These are phyloP conservation scores for Hawksworthiomyces lignivorus DNA, from an alignment of 2,329 filamentous ascomycete genomes.

Conservation along the genomic window DNA sequence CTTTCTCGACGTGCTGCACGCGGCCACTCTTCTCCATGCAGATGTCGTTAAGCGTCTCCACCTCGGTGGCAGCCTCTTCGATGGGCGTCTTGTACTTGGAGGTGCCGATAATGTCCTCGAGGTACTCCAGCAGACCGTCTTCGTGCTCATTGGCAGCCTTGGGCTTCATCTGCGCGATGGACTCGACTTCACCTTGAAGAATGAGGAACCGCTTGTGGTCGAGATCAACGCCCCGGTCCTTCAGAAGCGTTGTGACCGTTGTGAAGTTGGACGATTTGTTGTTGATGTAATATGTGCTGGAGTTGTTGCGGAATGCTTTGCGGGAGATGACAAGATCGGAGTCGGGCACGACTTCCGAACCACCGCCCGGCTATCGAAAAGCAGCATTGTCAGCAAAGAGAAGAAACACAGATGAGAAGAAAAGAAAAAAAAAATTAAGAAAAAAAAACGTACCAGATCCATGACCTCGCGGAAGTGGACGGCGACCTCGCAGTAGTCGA, in stretches of 20 bases:
- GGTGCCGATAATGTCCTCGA: constrained; percentile 97
- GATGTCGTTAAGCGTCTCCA: constrained; percentile 87
- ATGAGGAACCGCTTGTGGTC: constrained; percentile 98
- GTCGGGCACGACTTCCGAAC: constrained; percentile 68
- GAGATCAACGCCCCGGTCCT: constrained; percentile 83
- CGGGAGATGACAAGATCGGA: constrained; percentile 84
- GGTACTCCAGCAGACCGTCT: constrained; percentile 89
- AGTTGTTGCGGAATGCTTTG: constrained; percentile 94
- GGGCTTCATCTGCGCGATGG: constrained; percentile 97
- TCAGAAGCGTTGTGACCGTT: constrained; percentile 76
- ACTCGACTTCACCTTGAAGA: constrained; percentile 94
- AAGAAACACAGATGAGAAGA: too few relatives aligned
- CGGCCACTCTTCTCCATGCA: constrained; percentile 92
- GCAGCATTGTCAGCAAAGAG: constrained; percentile 19
- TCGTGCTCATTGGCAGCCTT: constrained; percentile 94
- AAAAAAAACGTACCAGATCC: constrained; percentile 55
- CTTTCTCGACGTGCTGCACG: constrained; percentile 96
- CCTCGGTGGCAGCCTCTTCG: constrained; percentile 83
- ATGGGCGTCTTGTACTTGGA: constrained; percentile 98
- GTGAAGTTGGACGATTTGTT: constrained; percentile 86
- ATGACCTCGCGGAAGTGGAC: constrained; percentile 95
- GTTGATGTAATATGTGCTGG: constrained; percentile 97
- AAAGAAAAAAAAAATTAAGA: too few relatives aligned
- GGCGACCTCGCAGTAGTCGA: constrained; percentile 89
- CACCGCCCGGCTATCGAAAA: constrained; percentile 53